A percentile compares a stretch with the other conserved stretches of the same genome.
Evolutionary conservation across 192 early-diverging fungal genomes (phyloP).

Genomic region (Geranomyces variabilis): DNA sequence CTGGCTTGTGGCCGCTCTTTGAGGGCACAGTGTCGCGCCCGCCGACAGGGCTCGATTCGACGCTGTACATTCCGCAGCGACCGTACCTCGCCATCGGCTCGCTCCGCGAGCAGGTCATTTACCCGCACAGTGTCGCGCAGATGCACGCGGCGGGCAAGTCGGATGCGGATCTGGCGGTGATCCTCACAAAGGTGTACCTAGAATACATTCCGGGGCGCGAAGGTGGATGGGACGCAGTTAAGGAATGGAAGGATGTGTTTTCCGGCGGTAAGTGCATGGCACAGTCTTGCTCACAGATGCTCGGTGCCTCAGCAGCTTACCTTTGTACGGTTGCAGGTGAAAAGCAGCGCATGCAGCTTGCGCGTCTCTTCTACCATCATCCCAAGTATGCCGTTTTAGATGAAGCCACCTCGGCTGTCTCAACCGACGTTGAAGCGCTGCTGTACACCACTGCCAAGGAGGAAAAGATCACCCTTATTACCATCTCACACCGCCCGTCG

Average conservation of each 20-base stretch:
- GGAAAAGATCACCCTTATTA: constrained; percentile 81
- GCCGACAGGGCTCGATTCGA: constrained; percentile 56
- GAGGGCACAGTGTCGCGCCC: constrained; percentile 60
- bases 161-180: constrained; percentile 76
- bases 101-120: constrained; percentile 94
- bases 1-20: constrained; percentile 95
- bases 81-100: constrained; percentile 95
- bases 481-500: constrained; percentile 88
- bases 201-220: constrained; percentile 66
- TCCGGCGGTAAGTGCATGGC: constrained; percentile 79
- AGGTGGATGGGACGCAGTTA: constrained; percentile 62
- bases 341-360: constrained; percentile 83
- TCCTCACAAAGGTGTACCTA: constrained; percentile 85
- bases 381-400: constrained; percentile 95
- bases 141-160: constrained; percentile 60
- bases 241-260: constrained; percentile 78
- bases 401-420: constrained; percentile 91
- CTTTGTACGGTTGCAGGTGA: constrained; percentile 46
- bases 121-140: constrained; percentile 78
- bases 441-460: constrained; percentile 71
- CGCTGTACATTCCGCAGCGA: constrained; percentile 98
- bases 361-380: constrained; percentile 94
- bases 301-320: too few species aligned
- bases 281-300: too few species aligned
- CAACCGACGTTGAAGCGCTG: constrained; percentile 89